Conservation (phyloP, 2,329 filamentous ascomycete species). For the Fusarium buxicola region DNA sequence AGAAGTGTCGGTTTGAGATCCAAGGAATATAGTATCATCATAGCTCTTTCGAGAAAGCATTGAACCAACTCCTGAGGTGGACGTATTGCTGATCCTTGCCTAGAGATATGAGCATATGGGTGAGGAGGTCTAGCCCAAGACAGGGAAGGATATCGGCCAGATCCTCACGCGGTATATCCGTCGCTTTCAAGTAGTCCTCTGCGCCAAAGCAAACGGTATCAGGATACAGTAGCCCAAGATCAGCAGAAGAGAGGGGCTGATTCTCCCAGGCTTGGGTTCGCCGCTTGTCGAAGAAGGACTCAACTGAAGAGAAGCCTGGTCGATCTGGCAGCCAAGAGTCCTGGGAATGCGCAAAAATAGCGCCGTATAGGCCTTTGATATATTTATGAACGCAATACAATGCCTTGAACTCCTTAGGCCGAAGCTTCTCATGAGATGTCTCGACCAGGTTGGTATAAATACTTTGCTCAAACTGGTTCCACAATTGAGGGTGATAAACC, state of each 20-base stretch:
- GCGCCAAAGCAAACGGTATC: background rate
- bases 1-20: background rate
- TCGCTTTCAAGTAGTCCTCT: background rate
- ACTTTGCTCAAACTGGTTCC: background rate
- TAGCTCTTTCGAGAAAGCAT: background rate
- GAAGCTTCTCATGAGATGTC: background rate
- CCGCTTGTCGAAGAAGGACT: no score
- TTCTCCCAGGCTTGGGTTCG: no score
- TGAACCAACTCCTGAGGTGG: background rate
- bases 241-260: no score
- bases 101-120: background rate
- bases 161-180: background rate
- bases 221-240: background rate
- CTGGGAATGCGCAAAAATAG: background rate
- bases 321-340: slow-evolving; percentile 15
- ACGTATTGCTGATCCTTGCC: background rate
- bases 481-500: background rate
- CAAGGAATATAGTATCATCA: background rate
- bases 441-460: background rate
- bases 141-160: background rate
- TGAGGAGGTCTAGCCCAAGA: background rate
- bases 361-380: background rate
- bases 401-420: background rate
- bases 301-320: background rate
- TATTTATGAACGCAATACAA: slow-evolving; percentile 8